Evolutionary conservation across 2,329 filamentous ascomycete genomes (phyloP).

Genomic region (Rutstroemia sp.): DNA sequence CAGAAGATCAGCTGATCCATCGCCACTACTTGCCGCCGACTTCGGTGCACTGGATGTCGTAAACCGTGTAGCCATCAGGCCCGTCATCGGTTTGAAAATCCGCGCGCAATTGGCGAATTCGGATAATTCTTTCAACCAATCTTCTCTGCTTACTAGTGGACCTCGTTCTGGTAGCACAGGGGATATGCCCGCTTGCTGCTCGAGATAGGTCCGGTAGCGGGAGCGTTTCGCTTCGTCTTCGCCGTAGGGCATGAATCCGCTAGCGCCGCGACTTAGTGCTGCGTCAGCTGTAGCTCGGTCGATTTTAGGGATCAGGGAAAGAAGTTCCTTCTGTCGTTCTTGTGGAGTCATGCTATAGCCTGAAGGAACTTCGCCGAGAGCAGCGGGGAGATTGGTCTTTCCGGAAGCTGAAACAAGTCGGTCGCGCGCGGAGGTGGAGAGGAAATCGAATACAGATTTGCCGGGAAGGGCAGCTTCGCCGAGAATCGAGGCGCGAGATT

Average conservation of each 20-base stretch:
- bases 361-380: constrained; percentile 64
- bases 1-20: constrained; percentile 35
- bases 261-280: constrained; percentile 56
- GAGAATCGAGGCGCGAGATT: constrained; percentile 68
- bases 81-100: constrained; percentile 87
- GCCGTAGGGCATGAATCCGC: constrained; percentile 73
- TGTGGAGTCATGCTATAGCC: constrained; percentile 56
- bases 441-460: constrained; percentile 93
- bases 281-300: constrained; percentile 61
- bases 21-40: constrained; percentile 28
- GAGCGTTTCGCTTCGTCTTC: constrained; percentile 72
- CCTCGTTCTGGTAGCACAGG: constrained; percentile 47
- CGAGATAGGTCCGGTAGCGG: constrained; percentile 78
- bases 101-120: constrained; percentile 66
- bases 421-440: constrained; percentile 70
- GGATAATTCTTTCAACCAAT: constrained; percentile 71
- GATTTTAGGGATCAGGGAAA: constrained; percentile 53
- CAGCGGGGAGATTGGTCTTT: constrained; percentile 68
- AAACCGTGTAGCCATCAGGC: constrained; percentile 89
- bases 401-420: constrained; percentile 70
- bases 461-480: constrained; percentile 77
- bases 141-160: constrained; percentile 47
- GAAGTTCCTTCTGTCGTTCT: constrained; percentile 51
- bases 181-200: constrained; percentile 61
- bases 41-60: constrained; percentile 56